Conservation (phyloP, 2,329 filamentous ascomycete species). For the Cadophora sp. region DNA sequence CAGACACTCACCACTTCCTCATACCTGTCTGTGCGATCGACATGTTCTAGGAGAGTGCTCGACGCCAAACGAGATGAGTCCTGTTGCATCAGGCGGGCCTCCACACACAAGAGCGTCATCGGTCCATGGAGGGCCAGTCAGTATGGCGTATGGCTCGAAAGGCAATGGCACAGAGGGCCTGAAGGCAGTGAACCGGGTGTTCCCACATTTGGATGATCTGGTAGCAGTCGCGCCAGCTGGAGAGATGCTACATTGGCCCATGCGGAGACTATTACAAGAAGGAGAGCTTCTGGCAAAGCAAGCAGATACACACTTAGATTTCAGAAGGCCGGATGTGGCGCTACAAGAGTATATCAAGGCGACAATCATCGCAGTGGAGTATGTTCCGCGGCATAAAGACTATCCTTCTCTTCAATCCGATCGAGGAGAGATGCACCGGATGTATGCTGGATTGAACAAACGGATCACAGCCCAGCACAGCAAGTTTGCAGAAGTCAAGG, state of each 20-base stretch:
- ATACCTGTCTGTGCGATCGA: background rate
- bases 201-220: constrained; percentile 53
- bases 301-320: constrained; percentile 67
- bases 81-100: constrained; percentile 38
- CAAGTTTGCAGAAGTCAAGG: constrained; percentile 64
- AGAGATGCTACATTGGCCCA: constrained; percentile 48
- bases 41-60: constrained; percentile 10
- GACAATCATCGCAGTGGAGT: constrained; percentile 77
- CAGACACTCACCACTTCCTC: background rate
- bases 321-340: constrained; percentile 73
- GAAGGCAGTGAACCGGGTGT: constrained; percentile 40
- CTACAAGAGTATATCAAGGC: constrained; percentile 86
- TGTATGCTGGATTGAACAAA: constrained; percentile 58
- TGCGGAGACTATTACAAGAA: constrained; percentile 59
- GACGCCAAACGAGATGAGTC: constrained; percentile 40
- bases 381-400: constrained; percentile 78
- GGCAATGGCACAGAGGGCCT: constrained; percentile 30
- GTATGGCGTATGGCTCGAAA: constrained; percentile 31
- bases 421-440: constrained; percentile 53
- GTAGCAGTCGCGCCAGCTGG: constrained; percentile 46
- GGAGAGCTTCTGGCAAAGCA: constrained; percentile 62
- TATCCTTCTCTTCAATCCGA: constrained; percentile 69
- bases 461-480: constrained; percentile 56
- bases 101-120: constrained; percentile 36
- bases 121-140: constrained; percentile 38